Evolutionary conservation across 2,329 filamentous ascomycete species (phyloP), one percentile per base, ranked within the genome.

Genomic region (Paradendryphiella salina): DNA sequence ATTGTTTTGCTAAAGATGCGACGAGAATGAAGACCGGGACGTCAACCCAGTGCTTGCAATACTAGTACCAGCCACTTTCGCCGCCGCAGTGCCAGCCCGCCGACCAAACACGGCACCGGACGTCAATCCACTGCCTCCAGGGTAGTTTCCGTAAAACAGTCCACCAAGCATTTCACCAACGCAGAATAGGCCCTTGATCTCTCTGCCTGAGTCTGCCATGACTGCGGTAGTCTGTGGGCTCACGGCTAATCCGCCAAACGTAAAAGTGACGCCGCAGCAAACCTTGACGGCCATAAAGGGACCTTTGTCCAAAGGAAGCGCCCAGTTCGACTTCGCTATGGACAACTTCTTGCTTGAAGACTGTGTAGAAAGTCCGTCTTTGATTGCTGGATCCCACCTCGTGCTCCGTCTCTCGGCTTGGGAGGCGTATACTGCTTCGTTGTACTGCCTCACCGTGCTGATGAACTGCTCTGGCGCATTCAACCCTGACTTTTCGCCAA

Each of bases 271-370:
- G 1, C 86, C 85, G 37, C 82, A 84, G 3, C 80, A 81, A 2
- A 88, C 84, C 57, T 83, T 82, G 37, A 88, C 80, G 1, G 85
- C 85, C 18, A 85, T 69, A 60, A 84, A 88, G 0, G 85, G 85
- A 0, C 75, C 73, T 54, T 81, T 66, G 31, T 79, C 76, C 6
- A 88, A 59, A 0, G 85, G 79, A 5, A 84, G 57, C 0, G 85
- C 85, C 85, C 85, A 88, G 56, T 88, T 88, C 0, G 83, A 81
- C 71, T 88, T 89, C 0, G 79, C 73, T 7, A 85, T 64, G 0
- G 64, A 40, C 7, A 87, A 68, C 0, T 66, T 57, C 8, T 57
- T 73, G 0, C 56, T 60, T 0, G 70, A 72, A 0, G 82, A 83
- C 56, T 83, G 80, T 5, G 85, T 87, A 0, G 83, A 84, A 0